Percentiles rank a stretch among this genome's conserved stretches.
These are phyloP conservation scores for Sergeia podlipaevii DNA, from an alignment of 208 protist species.

Conservation along the genomic window DNA sequence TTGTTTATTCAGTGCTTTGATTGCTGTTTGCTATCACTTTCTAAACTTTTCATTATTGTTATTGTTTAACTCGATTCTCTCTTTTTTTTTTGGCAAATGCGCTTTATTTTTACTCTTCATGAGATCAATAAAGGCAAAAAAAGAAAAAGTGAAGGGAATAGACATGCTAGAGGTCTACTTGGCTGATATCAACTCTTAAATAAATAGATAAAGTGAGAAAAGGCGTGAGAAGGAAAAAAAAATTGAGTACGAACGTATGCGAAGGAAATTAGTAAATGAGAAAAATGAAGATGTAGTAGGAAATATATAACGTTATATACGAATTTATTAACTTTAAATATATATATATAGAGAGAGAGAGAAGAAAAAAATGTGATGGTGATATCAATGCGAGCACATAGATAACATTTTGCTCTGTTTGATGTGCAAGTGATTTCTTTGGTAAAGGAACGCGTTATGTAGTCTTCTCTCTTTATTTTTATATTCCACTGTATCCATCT, in stretches of 20 bases:
- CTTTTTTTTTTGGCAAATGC: slow-evolving; percentile 14
- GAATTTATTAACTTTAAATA: background rate
- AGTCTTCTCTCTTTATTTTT: background rate
- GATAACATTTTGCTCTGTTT: too few species aligned
- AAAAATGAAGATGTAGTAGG: slow-evolving; percentile 5
- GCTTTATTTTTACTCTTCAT: slow-evolving; percentile 13
- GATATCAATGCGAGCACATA: too few species aligned
- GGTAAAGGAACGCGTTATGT: too few species aligned
- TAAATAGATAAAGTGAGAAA: background rate
- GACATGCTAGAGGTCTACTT: background rate
- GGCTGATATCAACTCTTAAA: too few species aligned
- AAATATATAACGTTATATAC: too few species aligned
- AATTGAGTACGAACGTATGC: too few species aligned
- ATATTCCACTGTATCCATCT: background rate
- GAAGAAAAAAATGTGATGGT: background rate
- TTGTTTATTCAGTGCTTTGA: background rate
- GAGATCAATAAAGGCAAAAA: background rate
- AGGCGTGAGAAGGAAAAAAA: background rate
- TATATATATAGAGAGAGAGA: background rate
- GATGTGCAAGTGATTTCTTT: too few species aligned
- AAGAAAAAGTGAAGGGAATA: slow-evolving; percentile 8
- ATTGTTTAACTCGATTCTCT: slow-evolving; percentile 11
- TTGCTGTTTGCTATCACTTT: background rate
- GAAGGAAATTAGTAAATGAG: background rate
- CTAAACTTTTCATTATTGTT: slow-evolving; percentile 2